Evolutionary conservation across 176 grass and related monocot species (phyloP), one percentile per base, ranked within the genome.

Genomic region (Paspalum notatum): DNA sequence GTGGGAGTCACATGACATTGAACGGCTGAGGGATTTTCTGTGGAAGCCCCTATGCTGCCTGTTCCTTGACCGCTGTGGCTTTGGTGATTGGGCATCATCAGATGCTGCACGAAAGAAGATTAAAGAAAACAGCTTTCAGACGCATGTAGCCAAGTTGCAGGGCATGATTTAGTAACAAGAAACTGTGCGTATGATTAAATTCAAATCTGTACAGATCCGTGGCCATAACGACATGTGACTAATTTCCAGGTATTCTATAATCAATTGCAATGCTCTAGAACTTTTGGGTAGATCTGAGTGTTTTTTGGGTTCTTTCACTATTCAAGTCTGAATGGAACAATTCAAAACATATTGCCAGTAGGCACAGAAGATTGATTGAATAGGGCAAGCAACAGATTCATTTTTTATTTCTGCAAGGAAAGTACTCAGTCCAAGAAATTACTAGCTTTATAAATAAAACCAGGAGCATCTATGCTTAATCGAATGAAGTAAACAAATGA

Each of bases 1-100:
- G 37, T 86, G 88, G 27, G 93, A 97, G 80, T 97, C 93, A 72
- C 76, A 91, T 68, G 93, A 93, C 16, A 79, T 85, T 54, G 91
- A 89, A 43, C 83, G 82, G 71, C 83, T 93, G 4, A 87, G 81
- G 52, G 91, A 93, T 85, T 93, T 97, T 62, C 76, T 57, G 14
- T 66, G 63, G 62, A 91, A 91, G 22, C 80, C 85, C 74, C 86
- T 93, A 56, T 89, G 54, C 26, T 81, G 86, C 43, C 66, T 89
- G 68, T 48, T 87, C 48, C 86, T 93, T 49, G 88, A 90, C 68
- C 76, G 79, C 32, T 97, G 88, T 79, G 72, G 84, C 80, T 93
- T 91, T 68, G 90, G 91, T 82, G 80, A 87, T 72, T 85, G 85
- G 24, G 81, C 64, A 20, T 93, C 91, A 82, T 93, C 91, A 27